Evolutionary conservation across 2,329 filamentous ascomycete species (phyloP), one percentile per base, ranked within the genome.

Genomic region (Plenodomus lindquistii): DNA sequence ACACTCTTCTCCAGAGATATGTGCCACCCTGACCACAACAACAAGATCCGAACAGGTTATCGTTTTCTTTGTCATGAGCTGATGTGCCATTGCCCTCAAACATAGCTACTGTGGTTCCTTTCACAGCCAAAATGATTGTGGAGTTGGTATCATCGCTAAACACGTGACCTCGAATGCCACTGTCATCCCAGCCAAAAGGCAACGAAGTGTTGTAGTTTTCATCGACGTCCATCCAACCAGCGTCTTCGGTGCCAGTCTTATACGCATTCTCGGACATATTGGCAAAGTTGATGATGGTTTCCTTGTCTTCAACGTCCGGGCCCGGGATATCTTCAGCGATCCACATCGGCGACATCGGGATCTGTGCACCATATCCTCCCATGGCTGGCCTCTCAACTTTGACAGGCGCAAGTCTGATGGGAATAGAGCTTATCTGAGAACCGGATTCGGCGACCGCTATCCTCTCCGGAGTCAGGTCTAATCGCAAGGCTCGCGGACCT

Each of bases 261-360:
- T 71, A 70, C 17, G 69, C 69, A 49, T 71, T 63, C 40, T 71
- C 67, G 11, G 67, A 69, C 67, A 71, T 71, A 36, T 63, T 63
- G 19, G 69, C 69, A 40, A 71, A 65, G 38, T 61, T 67, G 42
- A 71, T 55, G 20, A 70, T 40, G 2, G 67, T 70, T 19, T 64
- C 58, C 46, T 70, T 71, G 42, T 70, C 66, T 46, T 57, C 54
- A 7, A 71, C 54, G 46, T 70, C 60, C 2, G 69, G 69, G 18
- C 63, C 69, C 13, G 53, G 50, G 11, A 69, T 46, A 31, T 69
- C 59, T 42, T 70, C 58, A 4, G 63, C 57, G 15, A 62, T 45
- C 65, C 66, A 70, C 27, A 64, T 49, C 10, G 66, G 57, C 8
- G 67, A 67, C 49, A 67, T 66, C 22, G 62, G 61, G 27, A 52